Base-by-base conservation (phyloP, 2,329 filamentous ascomycete species). In the Trichothecium roseum region DNA sequence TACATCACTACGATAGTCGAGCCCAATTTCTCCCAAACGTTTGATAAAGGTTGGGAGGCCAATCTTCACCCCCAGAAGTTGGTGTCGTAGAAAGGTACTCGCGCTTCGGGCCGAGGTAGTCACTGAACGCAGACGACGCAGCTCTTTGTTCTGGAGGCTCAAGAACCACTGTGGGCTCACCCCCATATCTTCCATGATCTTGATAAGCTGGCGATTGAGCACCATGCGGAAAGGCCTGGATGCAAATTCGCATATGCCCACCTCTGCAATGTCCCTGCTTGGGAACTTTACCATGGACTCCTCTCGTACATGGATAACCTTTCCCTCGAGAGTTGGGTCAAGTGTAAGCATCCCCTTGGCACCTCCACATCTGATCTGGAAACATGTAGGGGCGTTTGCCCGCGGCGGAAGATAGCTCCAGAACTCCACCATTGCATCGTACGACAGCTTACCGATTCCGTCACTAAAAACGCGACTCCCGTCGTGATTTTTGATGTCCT, bases 221-320 rank as follows among this genome's bases (percentile, higher is more conserved):
- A 78, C 73, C 44, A 88, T 65, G 0, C 72, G 72, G 6, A 89
- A 66, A 0, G 83, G 78, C 34, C 68, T 74, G 27, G 74, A 75
- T 0, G 76, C 78, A 29, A 74, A 68, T 32, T 81, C 81, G 48
- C 82, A 88, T 30, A 87, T 84, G 40, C 81, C 83, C 2, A 89
- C 62, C 34, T 80, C 69, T 4, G 51, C 52, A 2, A 52, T 59
- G 28, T 72, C 65, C 0, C 60, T 48, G 35, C 74, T 78, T 2
- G 66, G 51, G 43, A 91, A 94, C 46, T 94, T 94, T 37, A 73
- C 65, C 86, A 94, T 94, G 4, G 83, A 89, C 13, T 64, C 61
- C 1, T 66, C 58, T 2, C 86, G 72, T 15, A 93, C 59, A 18
- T 63, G 61, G 28, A 94, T 63, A 3, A 64, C 50, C 20, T 70